Evolutionary conservation across 352 stramenopile genomes (phyloP), one percentile per base, ranked within the genome.

Genomic region (Phytophthora europaea): DNA sequence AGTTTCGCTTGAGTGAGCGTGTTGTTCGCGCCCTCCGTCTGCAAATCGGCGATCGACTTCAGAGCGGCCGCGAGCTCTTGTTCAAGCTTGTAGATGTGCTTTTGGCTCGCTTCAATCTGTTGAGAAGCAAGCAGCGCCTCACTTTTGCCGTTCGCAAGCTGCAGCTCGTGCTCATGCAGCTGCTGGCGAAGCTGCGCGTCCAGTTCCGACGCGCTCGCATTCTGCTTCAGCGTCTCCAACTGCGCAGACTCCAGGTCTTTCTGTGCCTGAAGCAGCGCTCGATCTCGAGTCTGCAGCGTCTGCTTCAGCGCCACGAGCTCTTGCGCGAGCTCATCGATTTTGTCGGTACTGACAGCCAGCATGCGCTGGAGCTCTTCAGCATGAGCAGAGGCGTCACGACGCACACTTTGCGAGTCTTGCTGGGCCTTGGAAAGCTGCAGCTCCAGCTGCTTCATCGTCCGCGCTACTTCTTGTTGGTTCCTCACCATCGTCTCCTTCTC

Each of bases 401-500:
- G 81, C 18, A 91, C 79, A 57, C 84, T 88, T 47, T 86, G 73
- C 10, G 69, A 48, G 22, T 90, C 82, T 15, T 90, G 77, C 20
- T 89, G 78, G 0, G 79, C 62, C 43, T 85, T 84, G 9, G 69
- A 45, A 3, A 91, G 76, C 50, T 88, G 63, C 31, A 90, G 61
- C 28, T 92, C 76, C 7, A 93, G 55, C 28, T 75, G 20, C 55
- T 87, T 81, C 16, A 73, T 60, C 9, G 78, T 65, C 1, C 73
- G 67, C 38, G 85, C 74, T 16, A 82, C 61, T 47, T 83, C 80
- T 12, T 76, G 70, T 65, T 86, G 76, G 12, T 45, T 67, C 50
- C 76, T 73, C 2, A 82, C 56, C 22, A 88, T 68, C 4, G 60
- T 68, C 7, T 91, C 80, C 59, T 92, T 93, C 15, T 96, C 84